A percentile compares a stretch with the other conserved stretches of the same genome.
Conservation (phyloP, 2,329 filamentous ascomycete genomes). For the Didymella exigua region DNA sequence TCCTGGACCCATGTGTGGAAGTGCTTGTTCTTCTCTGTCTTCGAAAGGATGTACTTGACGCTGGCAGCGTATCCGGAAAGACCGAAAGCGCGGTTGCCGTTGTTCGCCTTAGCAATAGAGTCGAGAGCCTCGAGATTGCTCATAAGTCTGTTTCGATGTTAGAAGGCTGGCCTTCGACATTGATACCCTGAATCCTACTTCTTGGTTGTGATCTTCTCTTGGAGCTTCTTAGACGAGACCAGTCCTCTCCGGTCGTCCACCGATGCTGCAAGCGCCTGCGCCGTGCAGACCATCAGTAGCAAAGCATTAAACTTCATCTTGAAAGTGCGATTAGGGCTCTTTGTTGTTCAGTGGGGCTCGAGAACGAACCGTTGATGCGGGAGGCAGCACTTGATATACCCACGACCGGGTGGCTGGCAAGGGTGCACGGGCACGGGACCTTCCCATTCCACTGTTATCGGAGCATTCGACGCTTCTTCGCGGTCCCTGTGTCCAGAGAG, state of each 20-base stretch:
- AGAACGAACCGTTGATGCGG: not conserved
- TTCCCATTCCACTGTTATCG: constrained; percentile 33
- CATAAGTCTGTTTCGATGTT: constrained; percentile 53
- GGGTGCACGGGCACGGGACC: constrained; percentile 20
- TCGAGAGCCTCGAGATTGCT: constrained; percentile 61
- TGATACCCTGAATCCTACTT: constrained; percentile 30
- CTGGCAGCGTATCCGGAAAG: constrained; percentile 65
- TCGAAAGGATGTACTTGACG: constrained; percentile 61
- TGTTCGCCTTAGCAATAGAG: constrained; percentile 60
- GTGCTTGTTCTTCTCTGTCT: constrained; percentile 51
- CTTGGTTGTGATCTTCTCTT: constrained; percentile 49
- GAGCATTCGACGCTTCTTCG: constrained; percentile 7
- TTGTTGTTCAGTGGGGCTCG: not conserved
- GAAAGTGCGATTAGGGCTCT: not conserved
- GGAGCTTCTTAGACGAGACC: constrained; percentile 49
- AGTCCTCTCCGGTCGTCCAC: constrained; percentile 11
- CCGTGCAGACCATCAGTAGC: constrained; percentile 32
- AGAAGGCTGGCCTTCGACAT: not conserved
- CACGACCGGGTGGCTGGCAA: constrained; percentile 16
- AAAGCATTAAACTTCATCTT: constrained; percentile 38
- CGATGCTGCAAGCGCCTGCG: constrained; percentile 30
- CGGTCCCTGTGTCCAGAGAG: constrained; percentile 36
- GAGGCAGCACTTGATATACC: constrained; percentile 23
- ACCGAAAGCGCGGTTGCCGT: constrained; percentile 66
- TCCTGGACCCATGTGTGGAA: constrained; percentile 56